Evolutionary conservation across 352 stramenopile species (phyloP).

Genomic region (Stephanocyclus meneghinianus): DNA sequence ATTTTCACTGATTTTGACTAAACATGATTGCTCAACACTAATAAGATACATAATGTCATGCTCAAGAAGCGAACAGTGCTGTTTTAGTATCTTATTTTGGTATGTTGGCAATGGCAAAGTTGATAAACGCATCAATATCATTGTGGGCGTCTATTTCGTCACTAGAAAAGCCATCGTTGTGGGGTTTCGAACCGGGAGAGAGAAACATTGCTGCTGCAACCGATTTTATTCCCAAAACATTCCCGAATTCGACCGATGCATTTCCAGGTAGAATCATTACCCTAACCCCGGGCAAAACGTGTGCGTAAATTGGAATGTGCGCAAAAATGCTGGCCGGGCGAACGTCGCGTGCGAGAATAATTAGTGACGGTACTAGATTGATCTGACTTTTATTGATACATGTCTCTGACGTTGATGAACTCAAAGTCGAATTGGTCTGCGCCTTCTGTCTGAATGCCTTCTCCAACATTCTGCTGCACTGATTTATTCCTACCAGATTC

Average conservation of each 20-base stretch:
- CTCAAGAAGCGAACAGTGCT: background rate
- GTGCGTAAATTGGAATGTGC: constrained; percentile 37
- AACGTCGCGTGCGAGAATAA: constrained; percentile 38
- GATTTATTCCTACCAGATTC: constrained; percentile 31
- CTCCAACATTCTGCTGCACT: constrained; percentile 40
- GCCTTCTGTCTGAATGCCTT: background rate
- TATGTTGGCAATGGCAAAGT: constrained; percentile 43
- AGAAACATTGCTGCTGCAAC: constrained; percentile 34
- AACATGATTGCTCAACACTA: background rate
- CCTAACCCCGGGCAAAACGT: constrained; percentile 18
- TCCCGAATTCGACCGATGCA: constrained; percentile 40
- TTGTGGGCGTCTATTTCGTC: constrained; percentile 22
- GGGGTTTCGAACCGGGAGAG: background rate
- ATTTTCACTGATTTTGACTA: constrained; percentile 26
- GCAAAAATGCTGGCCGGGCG: constrained; percentile 32
- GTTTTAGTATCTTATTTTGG: background rate
- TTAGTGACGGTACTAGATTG: constrained; percentile 18
- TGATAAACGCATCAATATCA: constrained; percentile 45
- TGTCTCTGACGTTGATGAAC: background rate
- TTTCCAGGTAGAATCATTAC: constrained; percentile 39
- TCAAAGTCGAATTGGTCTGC: background rate
- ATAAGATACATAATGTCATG: too few species aligned
- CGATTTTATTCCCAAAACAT: constrained; percentile 26
- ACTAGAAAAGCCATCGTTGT: background rate
- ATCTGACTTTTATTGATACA: background rate